These are phyloP conservation scores for Neltuma alba DNA, from an alignment of 306 rosid genomes.

Conservation along the genomic window DNA sequence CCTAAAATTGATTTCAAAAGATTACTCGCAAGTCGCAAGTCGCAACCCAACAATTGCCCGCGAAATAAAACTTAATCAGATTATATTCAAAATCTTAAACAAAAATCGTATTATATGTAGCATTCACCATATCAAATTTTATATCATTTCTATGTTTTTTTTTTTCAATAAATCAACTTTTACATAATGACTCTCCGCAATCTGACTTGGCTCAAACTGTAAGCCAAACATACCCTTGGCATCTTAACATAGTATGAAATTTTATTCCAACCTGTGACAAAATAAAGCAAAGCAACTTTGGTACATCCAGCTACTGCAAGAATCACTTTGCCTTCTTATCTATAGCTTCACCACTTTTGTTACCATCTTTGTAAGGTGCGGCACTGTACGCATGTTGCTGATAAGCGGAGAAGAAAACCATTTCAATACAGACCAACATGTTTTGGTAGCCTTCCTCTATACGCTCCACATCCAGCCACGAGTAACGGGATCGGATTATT, in stretches of 20 bases:
- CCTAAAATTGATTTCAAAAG: too few species aligned
- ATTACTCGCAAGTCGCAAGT: too few species aligned
- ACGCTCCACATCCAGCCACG: constrained; percentile 78
- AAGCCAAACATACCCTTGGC: neutral
- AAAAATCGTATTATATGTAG: too few species aligned
- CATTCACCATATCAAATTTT: too few species aligned
- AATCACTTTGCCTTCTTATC: constrained; percentile 47
- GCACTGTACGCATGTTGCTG: constrained; percentile 77
- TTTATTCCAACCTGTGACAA: neutral
- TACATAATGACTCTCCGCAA: too few species aligned
- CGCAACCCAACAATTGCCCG: too few species aligned
- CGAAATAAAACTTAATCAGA: too few species aligned
- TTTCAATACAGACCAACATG: constrained; percentile 77
- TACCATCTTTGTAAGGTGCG: constrained; percentile 60
- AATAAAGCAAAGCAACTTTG: neutral
- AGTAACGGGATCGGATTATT: constrained; percentile 58
- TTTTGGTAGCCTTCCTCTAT: constrained; percentile 81
- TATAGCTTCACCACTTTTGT: constrained; percentile 31
- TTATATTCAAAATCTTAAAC: too few species aligned
- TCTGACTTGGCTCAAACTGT: too few species aligned
- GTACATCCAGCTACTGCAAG: neutral
- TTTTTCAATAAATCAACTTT: too few species aligned
- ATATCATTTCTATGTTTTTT: too few species aligned
- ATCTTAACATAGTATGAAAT: neutral
- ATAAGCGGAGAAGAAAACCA: constrained; percentile 76